A percentile compares a stretch with the other conserved stretches of the same genome.
Evolutionary conservation across 2,329 filamentous ascomycete genomes (phyloP).

Genomic region (Chrysosporium queenslandicum): DNA sequence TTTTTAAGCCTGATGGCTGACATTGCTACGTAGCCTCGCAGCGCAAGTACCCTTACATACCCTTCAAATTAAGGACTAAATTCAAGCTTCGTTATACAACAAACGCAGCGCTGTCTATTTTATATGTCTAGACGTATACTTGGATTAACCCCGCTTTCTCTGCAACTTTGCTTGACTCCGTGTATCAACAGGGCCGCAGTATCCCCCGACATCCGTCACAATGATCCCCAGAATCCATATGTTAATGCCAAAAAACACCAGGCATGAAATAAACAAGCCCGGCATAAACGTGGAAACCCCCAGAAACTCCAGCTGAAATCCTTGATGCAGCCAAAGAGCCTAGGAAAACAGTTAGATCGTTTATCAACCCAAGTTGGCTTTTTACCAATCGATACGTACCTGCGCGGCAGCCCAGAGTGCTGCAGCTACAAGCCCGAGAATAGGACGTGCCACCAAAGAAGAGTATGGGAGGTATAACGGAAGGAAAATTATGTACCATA

Average conservation of each 20-base stretch:
- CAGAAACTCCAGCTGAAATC: conserved; percentile 65
- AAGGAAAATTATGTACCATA: conserved; percentile 93
- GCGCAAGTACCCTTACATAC: too few relatives aligned
- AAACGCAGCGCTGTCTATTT: too few relatives aligned
- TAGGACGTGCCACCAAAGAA: conserved; percentile 52
- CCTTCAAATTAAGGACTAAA: too few relatives aligned
- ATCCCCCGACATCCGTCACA: conserved; percentile 50
- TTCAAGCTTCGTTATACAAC: too few relatives aligned
- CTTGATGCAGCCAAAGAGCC: conserved; percentile 65
- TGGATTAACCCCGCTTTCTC: too few relatives aligned
- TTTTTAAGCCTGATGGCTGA: too few relatives aligned
- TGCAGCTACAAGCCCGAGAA: conserved; percentile 55
- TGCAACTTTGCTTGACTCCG: too few relatives aligned
- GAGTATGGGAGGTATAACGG: conserved; percentile 82
- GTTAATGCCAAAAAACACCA: conserved; percentile 76
- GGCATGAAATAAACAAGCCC: conserved; percentile 64
- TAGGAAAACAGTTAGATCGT: conserved; percentile 18
- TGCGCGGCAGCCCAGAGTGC: conserved; percentile 67
- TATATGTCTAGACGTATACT: too few relatives aligned
- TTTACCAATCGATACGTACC: conserved; percentile 27
- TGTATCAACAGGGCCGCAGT: neutral
- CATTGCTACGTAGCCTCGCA: too few relatives aligned
- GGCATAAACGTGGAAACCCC: conserved; percentile 76
- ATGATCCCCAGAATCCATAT: conserved; percentile 78
- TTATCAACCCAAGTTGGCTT: neutral